Conservation (phyloP, 1,284 basidiomycete genomes). For the Gymnopus androsaceus region DNA sequence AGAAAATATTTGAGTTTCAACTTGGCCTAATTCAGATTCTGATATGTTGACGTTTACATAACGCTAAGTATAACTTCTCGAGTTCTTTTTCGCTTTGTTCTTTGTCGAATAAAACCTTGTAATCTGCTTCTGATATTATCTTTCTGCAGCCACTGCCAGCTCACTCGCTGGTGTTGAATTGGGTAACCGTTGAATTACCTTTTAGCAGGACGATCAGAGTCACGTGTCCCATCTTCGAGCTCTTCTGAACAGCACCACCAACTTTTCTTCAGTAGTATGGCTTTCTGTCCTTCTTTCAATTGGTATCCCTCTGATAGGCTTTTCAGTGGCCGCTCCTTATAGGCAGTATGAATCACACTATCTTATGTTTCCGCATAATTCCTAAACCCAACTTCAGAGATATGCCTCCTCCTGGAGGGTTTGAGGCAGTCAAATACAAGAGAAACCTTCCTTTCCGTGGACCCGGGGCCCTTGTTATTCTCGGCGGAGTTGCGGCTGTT, state of each 20-base stretch:
- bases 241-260: conserved; percentile 4
- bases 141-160: background rate
- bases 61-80: background rate
- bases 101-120: background rate
- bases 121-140: background rate
- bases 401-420: conserved; percentile 93
- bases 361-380: conserved; percentile 1
- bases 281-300: background rate
- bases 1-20: conserved; percentile 6
- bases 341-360: conserved; percentile 54
- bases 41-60: no score
- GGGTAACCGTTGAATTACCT: no score
- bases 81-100: background rate
- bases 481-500: conserved; percentile 82
- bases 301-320: conserved; percentile 6
- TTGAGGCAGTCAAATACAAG: conserved; percentile 93
- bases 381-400: conserved; percentile 60
- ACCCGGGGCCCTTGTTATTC: conserved; percentile 85
- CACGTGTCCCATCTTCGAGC: conserved; percentile 6
- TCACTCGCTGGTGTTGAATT: no score
- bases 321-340: conserved; percentile 63
- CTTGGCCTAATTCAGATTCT: no score
- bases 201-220: conserved; percentile 12
- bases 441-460: conserved; percentile 94
- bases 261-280: background rate